These are phyloP conservation scores for Cladosporium cucumerinum DNA, from an alignment of 2,329 filamentous ascomycete species.

Conservation along the genomic window DNA sequence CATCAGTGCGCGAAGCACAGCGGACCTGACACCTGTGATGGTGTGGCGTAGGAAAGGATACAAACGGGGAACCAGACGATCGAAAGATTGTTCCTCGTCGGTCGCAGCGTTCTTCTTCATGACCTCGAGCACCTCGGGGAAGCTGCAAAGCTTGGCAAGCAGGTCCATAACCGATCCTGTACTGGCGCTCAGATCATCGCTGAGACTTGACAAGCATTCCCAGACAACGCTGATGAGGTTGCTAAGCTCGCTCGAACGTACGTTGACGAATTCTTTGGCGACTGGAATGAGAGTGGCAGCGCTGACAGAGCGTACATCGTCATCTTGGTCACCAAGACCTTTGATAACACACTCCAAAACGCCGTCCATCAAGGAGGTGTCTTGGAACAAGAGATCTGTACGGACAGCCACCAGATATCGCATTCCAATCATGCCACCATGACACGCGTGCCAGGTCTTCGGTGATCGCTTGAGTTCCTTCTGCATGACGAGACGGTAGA, in stretches of 20 bases:
- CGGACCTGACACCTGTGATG: conserved; percentile 90
- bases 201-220: conserved; percentile 94
- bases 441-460: conserved; percentile 88
- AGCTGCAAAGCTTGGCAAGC: conserved; percentile 89
- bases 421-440: conserved; percentile 96
- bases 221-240: conserved; percentile 90
- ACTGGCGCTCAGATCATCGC: conserved; percentile 93
- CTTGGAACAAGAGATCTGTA: conserved; percentile 82
- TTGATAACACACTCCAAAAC: conserved; percentile 92
- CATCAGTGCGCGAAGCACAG: conserved; percentile 85
- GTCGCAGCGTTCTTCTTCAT: conserved; percentile 87
- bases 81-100: conserved; percentile 85
- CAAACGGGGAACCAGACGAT: conserved; percentile 83
- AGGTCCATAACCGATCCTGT: conserved; percentile 99
- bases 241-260: conserved; percentile 74
- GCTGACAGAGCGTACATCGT: conserved; percentile 94
- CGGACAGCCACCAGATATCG: conserved; percentile 93
- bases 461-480: conserved; percentile 70
- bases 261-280: conserved; percentile 86
- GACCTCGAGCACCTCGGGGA: conserved; percentile 83
- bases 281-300: conserved; percentile 97
- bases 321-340: conserved; percentile 83
- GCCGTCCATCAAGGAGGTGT: conserved; percentile 84
- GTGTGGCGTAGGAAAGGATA: conserved; percentile 97
- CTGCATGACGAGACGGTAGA: conserved; percentile 91